Conservation (phyloP, 306 rosid species). For the Dicorynia guianensis region DNA sequence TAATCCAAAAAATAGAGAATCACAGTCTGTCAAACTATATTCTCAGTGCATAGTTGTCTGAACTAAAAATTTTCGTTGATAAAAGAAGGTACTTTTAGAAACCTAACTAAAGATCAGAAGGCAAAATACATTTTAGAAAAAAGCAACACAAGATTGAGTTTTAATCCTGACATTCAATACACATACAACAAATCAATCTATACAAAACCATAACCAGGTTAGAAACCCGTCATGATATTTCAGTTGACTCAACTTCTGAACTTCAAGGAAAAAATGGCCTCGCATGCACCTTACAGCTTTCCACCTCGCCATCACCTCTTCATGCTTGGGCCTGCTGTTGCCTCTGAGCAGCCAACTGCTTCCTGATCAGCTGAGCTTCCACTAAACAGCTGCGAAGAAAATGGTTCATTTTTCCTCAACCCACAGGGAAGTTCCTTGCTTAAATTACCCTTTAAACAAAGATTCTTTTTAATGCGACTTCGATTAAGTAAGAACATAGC, state of each 20-base stretch:
- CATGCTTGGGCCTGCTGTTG: constrained; percentile 42
- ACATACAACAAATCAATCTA: constrained; percentile 13
- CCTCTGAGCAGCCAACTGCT: constrained; percentile 58
- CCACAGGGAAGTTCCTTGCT: constrained; percentile 64
- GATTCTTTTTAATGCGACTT: constrained; percentile 67
- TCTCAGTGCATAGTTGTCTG: constrained; percentile 24
- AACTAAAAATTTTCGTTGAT: not conserved
- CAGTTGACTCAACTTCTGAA: constrained; percentile 32
- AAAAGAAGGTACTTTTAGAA: not conserved
- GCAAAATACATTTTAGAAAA: not conserved
- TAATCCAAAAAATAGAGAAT: too few relatives aligned
- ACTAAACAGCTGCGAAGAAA: not conserved
- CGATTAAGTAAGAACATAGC: constrained; percentile 67
- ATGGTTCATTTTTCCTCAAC: not conserved
- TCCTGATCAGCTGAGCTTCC: constrained; percentile 53
- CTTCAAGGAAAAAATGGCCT: not conserved
- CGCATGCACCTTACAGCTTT: not conserved
- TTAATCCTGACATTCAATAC: not conserved
- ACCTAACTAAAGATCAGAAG: not conserved
- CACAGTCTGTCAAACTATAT: constrained; percentile 32
- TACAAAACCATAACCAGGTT: constrained; percentile 4
- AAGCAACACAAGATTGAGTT: not conserved
- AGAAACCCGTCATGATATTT: constrained; percentile 18
- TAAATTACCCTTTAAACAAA: constrained; percentile 62
- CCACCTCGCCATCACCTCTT: constrained; percentile 41